Evolutionary conservation across 208 protist genomes (phyloP), one percentile per base, ranked within the genome.

Genomic region (Entamoeba invadens): DNA sequence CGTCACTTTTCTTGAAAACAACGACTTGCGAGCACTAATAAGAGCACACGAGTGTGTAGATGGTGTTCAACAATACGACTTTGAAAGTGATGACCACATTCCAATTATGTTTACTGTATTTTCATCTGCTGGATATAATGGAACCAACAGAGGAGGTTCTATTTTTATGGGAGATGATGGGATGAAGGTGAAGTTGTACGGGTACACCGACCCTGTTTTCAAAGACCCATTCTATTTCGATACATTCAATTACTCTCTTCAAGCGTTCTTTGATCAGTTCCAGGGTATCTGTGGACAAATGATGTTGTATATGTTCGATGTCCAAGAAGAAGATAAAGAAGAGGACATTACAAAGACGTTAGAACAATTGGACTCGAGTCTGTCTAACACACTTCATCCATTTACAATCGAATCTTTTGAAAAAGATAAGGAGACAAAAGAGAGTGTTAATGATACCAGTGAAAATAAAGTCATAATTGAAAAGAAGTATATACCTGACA

Each of bases 41-140:
- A 68, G 95, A 44, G 95, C 94, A 14, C 95, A 95, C 44, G 93
- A 95, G 93, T 57, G 35, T 21, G 18, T 94, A 8, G 45, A 95
- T 42, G 95, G 95, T 8, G 95, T 93, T 50, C 45, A 95, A 46
- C 38, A 95, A 25, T 38, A 93, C 31, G 95, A 96, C 3, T 57
- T 51, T n/a, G 10, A 94, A 68, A 12, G 25, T 68, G 50, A 68
- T 31, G 50, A 68, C 25, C 18, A 25, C 0, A 31, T 25, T 68
- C 50, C 50, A 68, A 31, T 68, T 31, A 25, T 68, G 18, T 94
- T 94, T 16, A 96, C 95, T 8, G 91, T 96, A n/a, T 96, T 95
- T 93, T 91, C 4, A 25, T 94, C 95, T 21, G 95, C 95, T 25
- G 95, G 95, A 44, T 96, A 96, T 68, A 35, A 77, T 35, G 96